These are phyloP conservation scores for Trichoderma reesei DNA, from an alignment of 495 filamentous ascomycete genomes.

Conservation along the genomic window DNA sequence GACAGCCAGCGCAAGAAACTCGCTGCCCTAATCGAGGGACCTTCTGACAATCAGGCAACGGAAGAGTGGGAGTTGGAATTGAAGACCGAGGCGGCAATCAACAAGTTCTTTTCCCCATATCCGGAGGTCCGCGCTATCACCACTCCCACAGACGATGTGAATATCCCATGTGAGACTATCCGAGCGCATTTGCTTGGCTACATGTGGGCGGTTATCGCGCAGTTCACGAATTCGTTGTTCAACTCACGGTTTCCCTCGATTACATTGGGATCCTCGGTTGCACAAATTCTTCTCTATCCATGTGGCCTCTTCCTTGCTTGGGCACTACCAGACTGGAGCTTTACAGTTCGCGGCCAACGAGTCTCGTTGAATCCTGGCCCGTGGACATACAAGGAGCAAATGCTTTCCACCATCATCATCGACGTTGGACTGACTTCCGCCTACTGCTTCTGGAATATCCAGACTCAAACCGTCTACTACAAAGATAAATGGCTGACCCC, in stretches of 20 bases:
- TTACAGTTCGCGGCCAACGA: slow-evolving; percentile 20
- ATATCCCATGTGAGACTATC: slow-evolving; percentile 28
- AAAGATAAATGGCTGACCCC: slow-evolving; percentile 27
- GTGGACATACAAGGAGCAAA: slow-evolving; percentile 38
- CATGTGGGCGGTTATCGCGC: slow-evolving; percentile 28
- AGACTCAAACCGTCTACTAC: slow-evolving; percentile 35
- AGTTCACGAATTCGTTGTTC: slow-evolving; percentile 31
- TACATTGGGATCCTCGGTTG: slow-evolving; percentile 21
- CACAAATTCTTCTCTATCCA: slow-evolving; percentile 31
- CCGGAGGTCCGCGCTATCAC: slow-evolving; percentile 37
- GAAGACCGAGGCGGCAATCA: slow-evolving; percentile 27
- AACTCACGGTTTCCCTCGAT: slow-evolving; percentile 30
- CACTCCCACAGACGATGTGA: slow-evolving; percentile 24
- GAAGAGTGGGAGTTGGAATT: slow-evolving; percentile 26
- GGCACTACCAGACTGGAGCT: slow-evolving; percentile 22
- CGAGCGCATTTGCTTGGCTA: slow-evolving; percentile 33
- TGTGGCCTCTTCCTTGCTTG: slow-evolving; percentile 26
- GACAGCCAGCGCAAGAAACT: slow-evolving; percentile 23
- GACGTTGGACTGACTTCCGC: slow-evolving; percentile 26
- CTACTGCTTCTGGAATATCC: slow-evolving; percentile 35
- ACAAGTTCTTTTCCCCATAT: slow-evolving; percentile 34
- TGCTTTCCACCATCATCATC: slow-evolving; percentile 40
- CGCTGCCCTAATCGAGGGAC: slow-evolving; percentile 21
- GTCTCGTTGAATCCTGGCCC: slow-evolving; percentile 32
- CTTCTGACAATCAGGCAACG: slow-evolving; percentile 27